Conservation (phyloP, 768 basidiomycete genomes). For the Lactarius evosmus region DNA sequence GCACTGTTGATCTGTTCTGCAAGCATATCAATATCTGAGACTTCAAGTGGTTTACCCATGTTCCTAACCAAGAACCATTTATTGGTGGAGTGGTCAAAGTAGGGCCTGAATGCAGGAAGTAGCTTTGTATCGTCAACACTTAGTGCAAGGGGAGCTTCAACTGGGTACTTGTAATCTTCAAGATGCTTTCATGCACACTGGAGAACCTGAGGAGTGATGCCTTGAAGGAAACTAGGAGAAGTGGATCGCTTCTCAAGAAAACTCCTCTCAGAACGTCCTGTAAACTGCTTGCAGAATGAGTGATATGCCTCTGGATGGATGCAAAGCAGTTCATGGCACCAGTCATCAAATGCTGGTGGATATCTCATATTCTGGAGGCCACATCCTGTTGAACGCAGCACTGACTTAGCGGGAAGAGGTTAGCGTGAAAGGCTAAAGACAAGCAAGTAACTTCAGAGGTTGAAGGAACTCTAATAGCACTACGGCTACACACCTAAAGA, state of each 20-base stretch:
- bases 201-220: constrained; percentile 30
- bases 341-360: constrained; percentile 35
- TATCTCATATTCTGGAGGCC: constrained; percentile 40
- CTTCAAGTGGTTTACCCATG: constrained; percentile 27
- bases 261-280: constrained; percentile 24
- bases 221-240: constrained; percentile 30
- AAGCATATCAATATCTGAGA: constrained; percentile 31
- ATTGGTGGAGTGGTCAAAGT: constrained; percentile 30
- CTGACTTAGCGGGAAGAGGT: too few relatives aligned
- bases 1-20: constrained; percentile 21
- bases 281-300: constrained; percentile 30
- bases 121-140: constrained; percentile 41
- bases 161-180: constrained; percentile 17
- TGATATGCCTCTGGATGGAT: constrained; percentile 34
- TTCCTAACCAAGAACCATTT: constrained; percentile 33
- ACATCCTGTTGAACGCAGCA: constrained; percentile 27
- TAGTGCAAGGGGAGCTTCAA: constrained; percentile 31
- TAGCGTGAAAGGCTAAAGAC: too few relatives aligned
- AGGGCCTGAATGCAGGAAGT: constrained; percentile 29
- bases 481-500: too few relatives aligned
- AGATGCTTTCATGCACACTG: constrained; percentile 28
- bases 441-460: too few relatives aligned
- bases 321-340: constrained; percentile 32
- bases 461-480: too few relatives aligned
- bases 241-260: constrained; percentile 27